Base-by-base conservation (phyloP, 371 early-diverging fungal species). In the Syncephalastrum contaminatum region DNA sequence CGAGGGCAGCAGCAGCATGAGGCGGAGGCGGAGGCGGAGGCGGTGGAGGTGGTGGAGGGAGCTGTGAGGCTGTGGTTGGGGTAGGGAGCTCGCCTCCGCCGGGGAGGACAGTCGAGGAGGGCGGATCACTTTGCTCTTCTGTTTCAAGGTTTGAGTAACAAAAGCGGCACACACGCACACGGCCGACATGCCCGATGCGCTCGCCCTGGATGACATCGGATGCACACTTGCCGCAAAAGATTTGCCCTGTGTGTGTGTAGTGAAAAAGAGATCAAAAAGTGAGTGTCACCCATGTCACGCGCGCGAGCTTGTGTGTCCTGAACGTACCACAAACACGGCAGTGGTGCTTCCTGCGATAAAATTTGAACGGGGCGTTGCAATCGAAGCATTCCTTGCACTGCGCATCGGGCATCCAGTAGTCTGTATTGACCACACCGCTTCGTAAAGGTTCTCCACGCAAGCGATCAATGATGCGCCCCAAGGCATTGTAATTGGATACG, bases 341-440 rank as follows among this genome's bases (percentile, higher is more conserved):
- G 62, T 93, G 93, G 62, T 93, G 93, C 56, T 83, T 88, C 43
- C 93, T 69, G 47, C 89, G 69, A 58, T 88, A 82, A 1, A 83
- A 54, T 27, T 80, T 80, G 60, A 93, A 93, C 0, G 84, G 80
- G 19, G 66, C 65, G 48, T 83, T 84, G 63, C 93, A 93, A 14
- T 87, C 82, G 66, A 82, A 88, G 65, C 93, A 93, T 56, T 88
- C 88, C 60, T 85, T 84, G 55, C 84, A 84, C 51, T 80, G 73
- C 50, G 89, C 92, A 63, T 92, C 92, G 14, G 84, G 80, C 88
- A 91, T 92, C 92, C 92, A 91, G 56, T 83, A 89, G 24, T 87
- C 87, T 54, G 73, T 83, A 58, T 75, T 84, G 10, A 30, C 30
- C 30, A 30, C 30, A 4, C 30, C 30, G 30, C 30, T 30, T 6